phyloP scores from a whole-genome alignment of 306 rosid species.

The Pyrus communis region DNA sequence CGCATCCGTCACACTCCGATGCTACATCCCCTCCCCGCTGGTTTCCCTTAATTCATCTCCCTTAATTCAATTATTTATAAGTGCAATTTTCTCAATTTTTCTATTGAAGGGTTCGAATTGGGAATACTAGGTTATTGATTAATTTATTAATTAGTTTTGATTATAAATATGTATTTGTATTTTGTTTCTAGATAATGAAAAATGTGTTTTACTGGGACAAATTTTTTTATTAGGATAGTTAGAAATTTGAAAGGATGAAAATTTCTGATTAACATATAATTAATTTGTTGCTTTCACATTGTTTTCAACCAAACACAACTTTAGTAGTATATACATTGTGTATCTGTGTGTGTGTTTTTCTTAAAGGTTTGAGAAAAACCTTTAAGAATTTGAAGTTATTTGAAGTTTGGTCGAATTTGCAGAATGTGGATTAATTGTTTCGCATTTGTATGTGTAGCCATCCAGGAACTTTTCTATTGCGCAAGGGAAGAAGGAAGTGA shows the following conservation, averaged over 20 bases:
- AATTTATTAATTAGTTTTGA: not conserved
- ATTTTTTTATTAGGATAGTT: not conserved
- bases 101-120: too few species aligned
- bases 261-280: not conserved
- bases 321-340: not conserved
- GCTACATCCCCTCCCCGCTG: fast-evolving
- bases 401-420: not conserved
- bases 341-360: not conserved
- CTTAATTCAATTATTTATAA: too few species aligned
- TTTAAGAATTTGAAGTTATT: not conserved
- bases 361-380: not conserved
- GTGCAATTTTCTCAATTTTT: too few species aligned
- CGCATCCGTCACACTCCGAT: fast-evolving
- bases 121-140: too few species aligned
- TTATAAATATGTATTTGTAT: too few species aligned
- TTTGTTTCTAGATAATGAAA: not conserved
- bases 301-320: not conserved
- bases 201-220: not conserved
- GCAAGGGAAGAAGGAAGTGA: constrained; percentile 42
- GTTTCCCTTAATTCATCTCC: too few species aligned
- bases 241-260: not conserved
- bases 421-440: constrained; percentile 6
- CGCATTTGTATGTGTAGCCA: constrained; percentile 42
- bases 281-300: not conserved
- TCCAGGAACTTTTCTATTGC: constrained; percentile 48